Conservation (phyloP, 768 basidiomycete species). For the Phlegmacium glaucopus region DNA sequence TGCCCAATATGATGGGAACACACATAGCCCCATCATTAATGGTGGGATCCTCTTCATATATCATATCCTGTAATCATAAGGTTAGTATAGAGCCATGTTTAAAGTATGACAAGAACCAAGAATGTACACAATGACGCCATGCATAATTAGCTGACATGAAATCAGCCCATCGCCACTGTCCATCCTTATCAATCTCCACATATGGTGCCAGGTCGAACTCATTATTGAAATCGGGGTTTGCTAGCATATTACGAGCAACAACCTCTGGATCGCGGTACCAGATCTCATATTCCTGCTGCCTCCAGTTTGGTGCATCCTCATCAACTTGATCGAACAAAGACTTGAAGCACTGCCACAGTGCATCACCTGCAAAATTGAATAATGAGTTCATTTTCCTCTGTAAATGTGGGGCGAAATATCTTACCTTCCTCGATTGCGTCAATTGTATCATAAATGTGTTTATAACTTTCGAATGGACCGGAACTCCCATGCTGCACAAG, state of each 20-base stretch:
- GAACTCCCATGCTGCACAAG: conserved; percentile 9
- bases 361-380: conserved; percentile 8
- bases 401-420: no score
- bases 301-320: conserved; percentile 20
- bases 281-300: conserved; percentile 11
- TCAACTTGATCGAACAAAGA: conserved; percentile 1
- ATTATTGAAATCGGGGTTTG: conserved; percentile 25
- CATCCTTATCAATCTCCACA: no score
- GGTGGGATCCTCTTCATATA: background rate
- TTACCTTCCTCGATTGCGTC: no score
- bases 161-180: conserved; percentile 19
- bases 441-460: conserved; percentile 20
- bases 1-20: conserved; percentile 9
- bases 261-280: conserved; percentile 21
- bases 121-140: conserved; percentile 19
- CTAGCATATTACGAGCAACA: conserved; percentile 20
- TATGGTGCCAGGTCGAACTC: conserved; percentile 23
- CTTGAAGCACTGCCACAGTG: conserved; percentile 7
- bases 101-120: no score
- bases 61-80: background rate
- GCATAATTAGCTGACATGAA: conserved; percentile 33
- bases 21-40: conserved; percentile 6
- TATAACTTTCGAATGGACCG: conserved; percentile 14
- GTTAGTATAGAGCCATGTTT: background rate
- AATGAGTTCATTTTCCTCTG: no score